Evolutionary conservation across 2,329 filamentous ascomycete species (phyloP).

Genomic region (Xylariaceae sp.): DNA sequence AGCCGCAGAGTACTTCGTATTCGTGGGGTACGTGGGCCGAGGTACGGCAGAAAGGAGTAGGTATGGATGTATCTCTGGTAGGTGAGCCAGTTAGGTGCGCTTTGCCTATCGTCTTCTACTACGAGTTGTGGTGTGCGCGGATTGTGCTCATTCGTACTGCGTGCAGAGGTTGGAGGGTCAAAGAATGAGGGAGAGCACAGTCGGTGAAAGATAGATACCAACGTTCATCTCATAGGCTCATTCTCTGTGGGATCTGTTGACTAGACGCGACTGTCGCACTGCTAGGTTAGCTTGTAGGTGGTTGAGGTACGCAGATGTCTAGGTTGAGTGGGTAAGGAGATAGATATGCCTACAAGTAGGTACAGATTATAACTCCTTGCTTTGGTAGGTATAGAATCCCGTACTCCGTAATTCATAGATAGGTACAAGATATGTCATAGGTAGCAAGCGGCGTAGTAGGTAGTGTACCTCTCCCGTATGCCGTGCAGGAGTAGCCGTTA

Average conservation of each 20-base stretch:
- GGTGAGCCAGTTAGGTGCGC: not conserved
- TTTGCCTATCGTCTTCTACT: not conserved
- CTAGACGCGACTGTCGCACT: not conserved
- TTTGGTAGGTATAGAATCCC: too few relatives aligned
- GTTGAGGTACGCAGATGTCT: not conserved
- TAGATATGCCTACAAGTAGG: not conserved
- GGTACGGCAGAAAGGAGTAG: not conserved
- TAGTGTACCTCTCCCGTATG: not conserved
- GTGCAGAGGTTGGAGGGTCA: not conserved
- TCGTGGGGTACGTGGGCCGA: not conserved
- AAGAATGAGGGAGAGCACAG: not conserved
- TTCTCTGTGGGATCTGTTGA: not conserved
- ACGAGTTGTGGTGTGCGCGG: slow-evolving; percentile 1
- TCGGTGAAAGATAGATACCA: too few relatives aligned
- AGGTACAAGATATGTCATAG: not conserved
- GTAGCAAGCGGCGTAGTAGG: not conserved
- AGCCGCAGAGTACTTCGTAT: slow-evolving; percentile 15
- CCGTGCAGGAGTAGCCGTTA: not conserved
- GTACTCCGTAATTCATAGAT: not conserved
- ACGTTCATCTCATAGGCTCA: too few relatives aligned
- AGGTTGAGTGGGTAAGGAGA: not conserved
- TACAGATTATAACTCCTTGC: not conserved
- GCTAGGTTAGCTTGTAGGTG: not conserved
- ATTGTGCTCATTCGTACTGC: too few relatives aligned
- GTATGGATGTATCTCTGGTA: not conserved